Conservation (phyloP, 257 asterid genomes). For the Cinchona pubescens region DNA sequence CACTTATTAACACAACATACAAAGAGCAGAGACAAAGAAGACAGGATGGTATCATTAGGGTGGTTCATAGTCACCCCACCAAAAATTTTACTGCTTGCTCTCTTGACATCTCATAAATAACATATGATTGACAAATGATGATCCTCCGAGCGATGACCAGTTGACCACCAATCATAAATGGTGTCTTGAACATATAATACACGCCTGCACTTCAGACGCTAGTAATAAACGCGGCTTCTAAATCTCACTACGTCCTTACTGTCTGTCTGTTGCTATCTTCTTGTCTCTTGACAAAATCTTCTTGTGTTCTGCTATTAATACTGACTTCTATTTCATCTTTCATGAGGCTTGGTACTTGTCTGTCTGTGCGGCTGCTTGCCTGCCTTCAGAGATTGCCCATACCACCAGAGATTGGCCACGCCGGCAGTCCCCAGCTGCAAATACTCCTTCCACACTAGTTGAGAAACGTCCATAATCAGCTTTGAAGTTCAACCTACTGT, state of each 20-base stretch:
- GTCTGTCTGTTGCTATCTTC: slow-evolving; percentile 52
- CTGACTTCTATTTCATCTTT: slow-evolving; percentile 33
- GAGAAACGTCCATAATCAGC: slow-evolving; percentile 89
- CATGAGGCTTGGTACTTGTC: slow-evolving; percentile 72
- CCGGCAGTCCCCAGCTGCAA: slow-evolving; percentile 98
- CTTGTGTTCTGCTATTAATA: slow-evolving; percentile 18
- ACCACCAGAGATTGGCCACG: slow-evolving; percentile 96
- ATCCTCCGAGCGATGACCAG: slow-evolving; percentile 5
- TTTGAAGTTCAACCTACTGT: slow-evolving; percentile 80
- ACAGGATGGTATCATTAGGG: background rate
- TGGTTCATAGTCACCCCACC: background rate
- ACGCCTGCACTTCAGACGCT: background rate
- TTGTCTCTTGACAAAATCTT: slow-evolving; percentile 30
- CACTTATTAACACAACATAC: background rate
- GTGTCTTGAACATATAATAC: background rate
- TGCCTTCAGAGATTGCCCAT: slow-evolving; percentile 96
- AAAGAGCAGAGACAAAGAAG: background rate
- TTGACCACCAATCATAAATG: slow-evolving; percentile 2
- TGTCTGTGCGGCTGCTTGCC: slow-evolving; percentile 91
- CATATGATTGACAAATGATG: background rate
- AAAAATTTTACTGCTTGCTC: background rate
- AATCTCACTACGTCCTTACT: slow-evolving; percentile 40
- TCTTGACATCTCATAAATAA: background rate
- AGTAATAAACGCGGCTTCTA: background rate
- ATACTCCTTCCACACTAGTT: slow-evolving; percentile 79